Conservation (phyloP, 495 filamentous ascomycete genomes). For the Pseudoneurospora amorphoporcata region DNA sequence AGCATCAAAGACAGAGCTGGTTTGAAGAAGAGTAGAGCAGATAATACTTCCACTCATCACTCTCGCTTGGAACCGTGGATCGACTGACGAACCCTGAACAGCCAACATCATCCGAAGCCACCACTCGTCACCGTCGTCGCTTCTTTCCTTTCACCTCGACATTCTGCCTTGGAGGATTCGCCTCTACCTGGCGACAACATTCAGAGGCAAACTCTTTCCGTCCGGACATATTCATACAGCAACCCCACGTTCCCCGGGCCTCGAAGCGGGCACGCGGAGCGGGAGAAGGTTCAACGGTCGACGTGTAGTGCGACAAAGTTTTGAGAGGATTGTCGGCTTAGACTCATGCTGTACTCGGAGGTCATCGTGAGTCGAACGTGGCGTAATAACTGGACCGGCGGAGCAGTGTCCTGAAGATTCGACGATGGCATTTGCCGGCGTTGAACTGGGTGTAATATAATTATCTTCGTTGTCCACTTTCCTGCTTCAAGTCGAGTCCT, state of each 20-base stretch:
- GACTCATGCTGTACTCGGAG: background rate
- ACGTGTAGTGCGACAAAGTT: background rate
- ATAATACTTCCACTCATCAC: background rate
- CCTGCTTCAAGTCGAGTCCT: background rate
- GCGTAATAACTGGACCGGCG: background rate
- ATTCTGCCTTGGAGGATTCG: background rate
- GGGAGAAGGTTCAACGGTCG: background rate
- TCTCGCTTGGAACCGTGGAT: background rate
- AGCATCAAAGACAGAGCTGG: background rate
- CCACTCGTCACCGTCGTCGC: background rate
- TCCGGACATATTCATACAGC: background rate
- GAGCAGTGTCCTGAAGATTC: background rate
- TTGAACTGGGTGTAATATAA: background rate
- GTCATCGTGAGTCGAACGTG: background rate
- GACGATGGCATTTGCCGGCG: background rate
- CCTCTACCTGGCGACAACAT: background rate
- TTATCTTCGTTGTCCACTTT: background rate
- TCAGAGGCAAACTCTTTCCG: background rate
- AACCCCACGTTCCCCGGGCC: background rate
- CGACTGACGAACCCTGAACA: background rate
- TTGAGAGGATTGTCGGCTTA: background rate
- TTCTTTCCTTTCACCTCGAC: background rate
- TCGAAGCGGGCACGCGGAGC: background rate
- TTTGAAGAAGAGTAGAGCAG: background rate
- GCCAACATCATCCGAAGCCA: background rate